A percentile compares a stretch with the other conserved stretches of the same genome.
Conservation (phyloP, 164 flowering plant species). For the Santalum album region DNA sequence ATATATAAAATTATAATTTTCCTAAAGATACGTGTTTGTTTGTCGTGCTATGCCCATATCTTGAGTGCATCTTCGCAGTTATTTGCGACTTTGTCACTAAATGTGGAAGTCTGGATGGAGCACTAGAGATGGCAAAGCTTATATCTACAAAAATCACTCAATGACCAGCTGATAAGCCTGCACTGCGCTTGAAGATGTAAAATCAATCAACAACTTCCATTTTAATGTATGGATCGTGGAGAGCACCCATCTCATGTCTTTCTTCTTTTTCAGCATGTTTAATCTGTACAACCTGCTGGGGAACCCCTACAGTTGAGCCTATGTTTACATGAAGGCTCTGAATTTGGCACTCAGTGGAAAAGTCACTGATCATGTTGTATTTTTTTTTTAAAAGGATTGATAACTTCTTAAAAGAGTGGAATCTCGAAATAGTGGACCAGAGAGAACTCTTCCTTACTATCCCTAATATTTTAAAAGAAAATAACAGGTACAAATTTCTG, state of each 20-base stretch:
- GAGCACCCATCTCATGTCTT: constrained; percentile 7
- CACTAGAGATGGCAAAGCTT: constrained; percentile 70
- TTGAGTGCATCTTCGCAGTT: constrained; percentile 77
- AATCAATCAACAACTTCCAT: not conserved
- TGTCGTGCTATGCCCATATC: constrained; percentile 31
- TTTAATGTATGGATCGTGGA: not conserved
- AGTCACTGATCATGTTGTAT: constrained; percentile 63
- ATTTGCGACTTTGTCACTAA: constrained; percentile 85
- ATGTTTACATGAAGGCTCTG: constrained; percentile 78
- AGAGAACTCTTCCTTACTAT: constrained; percentile 71
- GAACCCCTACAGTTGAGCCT: constrained; percentile 62
- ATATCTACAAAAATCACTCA: constrained; percentile 56
- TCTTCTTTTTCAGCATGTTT: constrained; percentile 58
- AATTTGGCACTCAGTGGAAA: constrained; percentile 66
- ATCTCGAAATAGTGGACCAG: constrained; percentile 59
- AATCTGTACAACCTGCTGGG: constrained; percentile 84
- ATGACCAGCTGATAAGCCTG: constrained; percentile 78
- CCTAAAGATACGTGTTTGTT: too few relatives aligned
- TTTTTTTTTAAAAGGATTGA: constrained; percentile 84
- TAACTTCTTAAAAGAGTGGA: constrained; percentile 86
- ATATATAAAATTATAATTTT: too few relatives aligned
- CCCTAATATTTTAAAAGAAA: constrained; percentile 64
- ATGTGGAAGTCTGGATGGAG: constrained; percentile 61
- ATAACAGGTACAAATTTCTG: constrained; percentile 48
- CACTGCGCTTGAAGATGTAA: constrained; percentile 87